Conservation (phyloP, 805 yeast genomes). For the Hanseniaspora meyeri region DNA sequence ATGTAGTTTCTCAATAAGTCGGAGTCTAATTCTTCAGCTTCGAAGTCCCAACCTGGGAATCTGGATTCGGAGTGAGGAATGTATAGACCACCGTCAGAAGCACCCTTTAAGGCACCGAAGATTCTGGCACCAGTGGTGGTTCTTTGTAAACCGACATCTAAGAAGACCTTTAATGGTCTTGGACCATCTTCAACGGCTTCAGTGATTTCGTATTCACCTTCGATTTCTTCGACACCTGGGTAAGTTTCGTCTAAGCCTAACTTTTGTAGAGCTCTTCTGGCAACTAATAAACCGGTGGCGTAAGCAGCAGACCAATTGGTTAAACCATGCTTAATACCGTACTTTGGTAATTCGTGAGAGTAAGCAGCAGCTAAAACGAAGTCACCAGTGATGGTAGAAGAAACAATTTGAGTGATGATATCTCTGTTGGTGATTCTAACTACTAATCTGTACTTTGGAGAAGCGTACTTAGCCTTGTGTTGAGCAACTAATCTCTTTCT, state of each 20-base stretch:
- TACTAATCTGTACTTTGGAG: constrained; percentile 99
- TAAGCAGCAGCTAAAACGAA: constrained; percentile 93
- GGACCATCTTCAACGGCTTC: constrained; percentile 99
- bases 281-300: constrained; percentile 95
- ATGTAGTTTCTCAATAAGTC: constrained; percentile 97
- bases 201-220: constrained; percentile 96
- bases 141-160: constrained; percentile 98
- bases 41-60: constrained; percentile 99
- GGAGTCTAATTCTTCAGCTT: constrained; percentile 94
- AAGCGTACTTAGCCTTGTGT: constrained; percentile 99
- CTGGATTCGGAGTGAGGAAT: constrained; percentile 98
- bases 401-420: constrained; percentile 93
- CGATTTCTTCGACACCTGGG: constrained; percentile 97
- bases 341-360: constrained; percentile 95
- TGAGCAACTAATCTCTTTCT: constrained; percentile 99
- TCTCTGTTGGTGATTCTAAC: constrained; percentile 99
- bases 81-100: constrained; percentile 99
- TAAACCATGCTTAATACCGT: constrained; percentile 96
- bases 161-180: constrained; percentile 99
- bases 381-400: constrained; percentile 96
- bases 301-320: constrained; percentile 99
- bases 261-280: constrained; percentile 97
- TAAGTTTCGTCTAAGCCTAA: constrained; percentile 97
- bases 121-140: constrained; percentile 99
- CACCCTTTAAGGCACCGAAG: constrained; percentile 99